phyloP scores from a whole-genome alignment of 2,329 filamentous ascomycete genomes.

The Alternaria viburni region DNA sequence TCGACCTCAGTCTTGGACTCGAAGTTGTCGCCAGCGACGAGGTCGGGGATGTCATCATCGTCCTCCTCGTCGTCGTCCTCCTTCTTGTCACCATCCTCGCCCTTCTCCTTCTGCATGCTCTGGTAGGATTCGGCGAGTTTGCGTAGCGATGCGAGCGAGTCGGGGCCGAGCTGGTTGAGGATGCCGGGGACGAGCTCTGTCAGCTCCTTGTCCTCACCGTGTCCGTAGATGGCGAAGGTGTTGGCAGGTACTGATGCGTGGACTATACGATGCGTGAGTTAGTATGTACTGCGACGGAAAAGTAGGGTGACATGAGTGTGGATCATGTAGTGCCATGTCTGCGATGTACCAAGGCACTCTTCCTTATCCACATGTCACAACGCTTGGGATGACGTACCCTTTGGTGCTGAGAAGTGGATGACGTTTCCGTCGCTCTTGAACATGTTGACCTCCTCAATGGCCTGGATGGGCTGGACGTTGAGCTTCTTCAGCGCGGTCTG shows the following conservation, averaged over 20 bases:
- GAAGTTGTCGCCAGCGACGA: slow-evolving; percentile 97
- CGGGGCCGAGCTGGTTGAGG: slow-evolving; percentile 98
- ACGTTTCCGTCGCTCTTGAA: slow-evolving; percentile 99
- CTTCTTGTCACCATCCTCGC: slow-evolving; percentile 71
- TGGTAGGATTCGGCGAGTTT: slow-evolving; percentile 99
- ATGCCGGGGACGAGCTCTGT: slow-evolving; percentile 99
- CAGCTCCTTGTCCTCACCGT: slow-evolving; percentile 99
- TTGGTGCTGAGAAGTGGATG: slow-evolving; percentile 97
- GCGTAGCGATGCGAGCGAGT: slow-evolving; percentile 95
- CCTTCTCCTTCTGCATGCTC: slow-evolving; percentile 95
- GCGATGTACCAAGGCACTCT: neutral
- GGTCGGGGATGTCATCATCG: slow-evolving; percentile 91
- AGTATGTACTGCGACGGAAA: slow-evolving; percentile 5
- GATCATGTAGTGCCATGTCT: neutral
- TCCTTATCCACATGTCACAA: neutral
- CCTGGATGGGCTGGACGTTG: slow-evolving; percentile 99
- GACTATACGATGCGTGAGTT: slow-evolving; percentile 61
- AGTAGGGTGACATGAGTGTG: neutral
- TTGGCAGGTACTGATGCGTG: slow-evolving; percentile 97
- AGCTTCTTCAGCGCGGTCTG: slow-evolving; percentile 98
- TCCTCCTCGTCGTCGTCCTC: slow-evolving; percentile 66
- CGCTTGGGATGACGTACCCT: slow-evolving; percentile 68
- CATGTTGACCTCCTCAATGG: slow-evolving; percentile 99
- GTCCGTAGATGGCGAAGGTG: slow-evolving; percentile 99
- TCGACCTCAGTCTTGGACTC: slow-evolving; percentile 87